phyloP scores from a whole-genome alignment of 345 rosid species.

The Pistacia atlantica region DNA sequence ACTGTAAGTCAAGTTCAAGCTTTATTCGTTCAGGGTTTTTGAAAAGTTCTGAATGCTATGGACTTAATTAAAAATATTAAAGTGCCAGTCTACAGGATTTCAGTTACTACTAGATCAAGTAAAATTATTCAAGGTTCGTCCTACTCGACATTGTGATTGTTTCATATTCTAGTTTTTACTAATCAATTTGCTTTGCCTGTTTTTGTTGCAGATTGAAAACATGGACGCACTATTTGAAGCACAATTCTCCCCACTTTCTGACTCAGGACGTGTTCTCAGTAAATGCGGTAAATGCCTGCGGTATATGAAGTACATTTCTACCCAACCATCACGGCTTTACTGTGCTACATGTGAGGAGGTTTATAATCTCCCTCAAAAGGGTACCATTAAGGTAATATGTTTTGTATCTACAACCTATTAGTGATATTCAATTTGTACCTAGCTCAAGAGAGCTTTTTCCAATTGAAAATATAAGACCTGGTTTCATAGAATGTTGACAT shows the following conservation, averaged over 20 bases:
- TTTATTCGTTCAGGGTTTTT: no score
- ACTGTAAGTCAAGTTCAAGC: no score
- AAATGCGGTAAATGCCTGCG: slow-evolving; percentile 97
- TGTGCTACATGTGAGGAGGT: slow-evolving; percentile 96
- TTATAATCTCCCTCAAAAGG: slow-evolving; percentile 92
- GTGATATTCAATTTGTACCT: background rate
- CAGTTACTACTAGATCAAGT: no score
- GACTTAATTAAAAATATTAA: no score
- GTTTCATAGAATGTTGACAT: background rate
- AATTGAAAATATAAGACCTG: background rate
- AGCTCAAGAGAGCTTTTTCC: background rate
- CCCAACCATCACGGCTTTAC: slow-evolving; percentile 79
- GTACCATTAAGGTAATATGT: slow-evolving; percentile 72
- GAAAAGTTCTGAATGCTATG: no score
- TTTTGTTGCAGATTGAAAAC: slow-evolving; percentile 65
- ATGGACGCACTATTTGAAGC: slow-evolving; percentile 97
- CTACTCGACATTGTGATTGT: no score
- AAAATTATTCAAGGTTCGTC: no score
- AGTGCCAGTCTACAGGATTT: no score
- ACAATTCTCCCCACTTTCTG: slow-evolving; percentile 86
- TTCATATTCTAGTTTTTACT: background rate
- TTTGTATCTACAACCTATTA: background rate
- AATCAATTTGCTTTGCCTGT: slow-evolving; percentile 4
- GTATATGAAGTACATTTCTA: slow-evolving; percentile 90
- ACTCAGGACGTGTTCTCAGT: slow-evolving; percentile 81